Evolutionary conservation across 768 basidiomycete genomes (phyloP).

Genomic region (Phanerochaete carnosa): DNA sequence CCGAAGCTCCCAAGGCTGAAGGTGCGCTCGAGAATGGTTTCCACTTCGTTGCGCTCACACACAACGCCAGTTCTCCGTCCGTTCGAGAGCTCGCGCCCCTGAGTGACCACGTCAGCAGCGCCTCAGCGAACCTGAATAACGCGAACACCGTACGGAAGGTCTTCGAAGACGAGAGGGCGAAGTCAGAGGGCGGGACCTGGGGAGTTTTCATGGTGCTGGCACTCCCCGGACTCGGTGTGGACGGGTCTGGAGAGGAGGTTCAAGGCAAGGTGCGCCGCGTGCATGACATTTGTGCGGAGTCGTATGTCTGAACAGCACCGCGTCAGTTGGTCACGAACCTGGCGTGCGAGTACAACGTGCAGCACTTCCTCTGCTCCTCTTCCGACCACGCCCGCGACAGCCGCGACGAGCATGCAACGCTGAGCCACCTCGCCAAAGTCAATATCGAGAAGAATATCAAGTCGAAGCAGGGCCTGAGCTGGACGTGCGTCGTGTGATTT

Average conservation of each 20-base stretch:
- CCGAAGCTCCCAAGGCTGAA: not conserved
- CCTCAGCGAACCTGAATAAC: slow-evolving; percentile 34
- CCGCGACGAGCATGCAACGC: slow-evolving; percentile 21
- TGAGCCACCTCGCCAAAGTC: slow-evolving; percentile 31
- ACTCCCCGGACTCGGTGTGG: slow-evolving; percentile 38
- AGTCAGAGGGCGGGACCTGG: slow-evolving; percentile 27
- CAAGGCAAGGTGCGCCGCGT: slow-evolving; percentile 35
- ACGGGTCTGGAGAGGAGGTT: slow-evolving; percentile 35
- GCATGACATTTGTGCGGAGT: not conserved
- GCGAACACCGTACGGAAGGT: slow-evolving; percentile 26
- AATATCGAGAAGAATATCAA: slow-evolving; percentile 34
- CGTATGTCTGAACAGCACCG: not conserved
- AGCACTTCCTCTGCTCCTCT: slow-evolving; percentile 35
- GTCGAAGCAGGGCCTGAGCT: slow-evolving; percentile 26
- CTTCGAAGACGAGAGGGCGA: slow-evolving; percentile 31
- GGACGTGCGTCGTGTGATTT: slow-evolving; percentile 32
- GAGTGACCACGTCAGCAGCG: slow-evolving; percentile 25
- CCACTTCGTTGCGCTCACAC: slow-evolving; percentile 35
- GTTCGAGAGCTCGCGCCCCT: slow-evolving; percentile 24
- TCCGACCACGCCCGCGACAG: slow-evolving; percentile 35
- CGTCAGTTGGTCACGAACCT: slow-evolving; percentile 27
- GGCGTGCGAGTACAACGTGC: slow-evolving; percentile 33
- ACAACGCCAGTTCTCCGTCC: slow-evolving; percentile 26
- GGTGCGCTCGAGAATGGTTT: slow-evolving; percentile 13
- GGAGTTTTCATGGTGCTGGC: slow-evolving; percentile 38